These are phyloP conservation scores for Fusarium irregulare DNA, from an alignment of 2,329 filamentous ascomycete species.

Conservation along the genomic window DNA sequence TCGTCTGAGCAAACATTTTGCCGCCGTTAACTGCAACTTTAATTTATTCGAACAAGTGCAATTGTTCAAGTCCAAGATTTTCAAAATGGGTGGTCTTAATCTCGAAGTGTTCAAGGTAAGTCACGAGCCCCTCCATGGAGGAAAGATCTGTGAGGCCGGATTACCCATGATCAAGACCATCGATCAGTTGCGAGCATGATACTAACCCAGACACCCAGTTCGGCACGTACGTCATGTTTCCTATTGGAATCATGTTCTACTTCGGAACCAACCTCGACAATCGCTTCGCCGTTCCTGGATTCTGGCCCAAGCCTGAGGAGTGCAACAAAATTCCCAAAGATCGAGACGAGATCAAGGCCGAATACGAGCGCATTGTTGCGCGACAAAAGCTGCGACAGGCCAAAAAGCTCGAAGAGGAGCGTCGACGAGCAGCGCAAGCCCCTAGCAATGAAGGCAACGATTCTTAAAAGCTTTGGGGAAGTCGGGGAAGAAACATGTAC, in stretches of 20 bases:
- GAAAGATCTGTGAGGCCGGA: neutral
- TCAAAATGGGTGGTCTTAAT: slow-evolving; percentile 80
- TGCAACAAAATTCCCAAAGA: slow-evolving; percentile 82
- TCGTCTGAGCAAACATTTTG: slow-evolving; percentile 32
- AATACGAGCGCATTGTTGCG: slow-evolving; percentile 77
- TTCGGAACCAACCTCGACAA: slow-evolving; percentile 98
- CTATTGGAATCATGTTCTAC: slow-evolving; percentile 99
- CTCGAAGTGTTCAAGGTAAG: slow-evolving; percentile 93
- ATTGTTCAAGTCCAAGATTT: slow-evolving; percentile 6
- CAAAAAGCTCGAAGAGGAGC: slow-evolving; percentile 53
- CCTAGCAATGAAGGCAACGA: slow-evolving; percentile 22
- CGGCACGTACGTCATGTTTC: slow-evolving; percentile 98
- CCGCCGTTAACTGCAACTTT: slow-evolving; percentile 25
- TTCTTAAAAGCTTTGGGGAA: slow-evolving; percentile 20
- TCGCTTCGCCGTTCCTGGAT: slow-evolving; percentile 87
- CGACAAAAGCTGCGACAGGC: slow-evolving; percentile 80
- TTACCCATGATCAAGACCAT: neutral
- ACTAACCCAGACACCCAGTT: slow-evolving; percentile 68
- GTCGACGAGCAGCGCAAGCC: slow-evolving; percentile 42
- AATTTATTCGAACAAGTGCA: slow-evolving; percentile 6
- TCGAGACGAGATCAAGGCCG: slow-evolving; percentile 82
- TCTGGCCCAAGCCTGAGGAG: slow-evolving; percentile 89
- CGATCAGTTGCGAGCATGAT: neutral
- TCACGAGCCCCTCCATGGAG: neutral
- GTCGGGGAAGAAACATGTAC: slow-evolving; percentile 34